A percentile compares a stretch with the other conserved stretches of the same genome.
Conservation (phyloP, 2,329 filamentous ascomycete species). For the Fusarium fracticaudum region DNA sequence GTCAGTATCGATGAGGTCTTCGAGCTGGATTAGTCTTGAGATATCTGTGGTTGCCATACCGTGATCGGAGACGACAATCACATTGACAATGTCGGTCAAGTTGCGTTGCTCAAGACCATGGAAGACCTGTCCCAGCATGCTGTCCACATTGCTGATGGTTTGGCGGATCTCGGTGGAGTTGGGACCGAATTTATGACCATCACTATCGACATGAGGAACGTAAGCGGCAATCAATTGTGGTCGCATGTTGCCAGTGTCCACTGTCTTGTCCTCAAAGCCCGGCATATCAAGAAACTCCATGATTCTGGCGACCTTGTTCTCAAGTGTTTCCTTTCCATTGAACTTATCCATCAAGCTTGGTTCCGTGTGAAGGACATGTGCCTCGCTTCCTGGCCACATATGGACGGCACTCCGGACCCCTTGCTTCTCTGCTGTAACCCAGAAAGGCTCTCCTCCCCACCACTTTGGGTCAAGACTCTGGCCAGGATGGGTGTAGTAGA, state of each 20-base stretch:
- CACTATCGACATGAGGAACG: constrained; percentile 88
- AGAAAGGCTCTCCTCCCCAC: constrained; percentile 95
- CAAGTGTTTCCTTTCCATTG: constrained; percentile 78
- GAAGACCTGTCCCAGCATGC: constrained; percentile 82
- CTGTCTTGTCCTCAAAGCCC: constrained; percentile 69
- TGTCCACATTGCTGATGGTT: constrained; percentile 83
- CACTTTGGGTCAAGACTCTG: constrained; percentile 86
- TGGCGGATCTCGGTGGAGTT: constrained; percentile 90
- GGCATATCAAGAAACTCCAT: constrained; percentile 87
- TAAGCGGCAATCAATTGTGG: constrained; percentile 95
- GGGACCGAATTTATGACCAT: constrained; percentile 89
- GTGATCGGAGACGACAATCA: constrained; percentile 96
- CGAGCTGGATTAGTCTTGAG: constrained; percentile 83
- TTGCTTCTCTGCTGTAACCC: constrained; percentile 89
- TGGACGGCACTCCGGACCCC: constrained; percentile 85
- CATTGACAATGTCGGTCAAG: constrained; percentile 87
- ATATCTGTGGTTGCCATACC: constrained; percentile 96
- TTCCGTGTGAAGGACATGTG: constrained; percentile 78
- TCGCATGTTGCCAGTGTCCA: constrained; percentile 64
- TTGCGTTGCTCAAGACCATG: constrained; percentile 81
- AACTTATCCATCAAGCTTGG: constrained; percentile 86
- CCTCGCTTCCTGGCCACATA: constrained; percentile 99
- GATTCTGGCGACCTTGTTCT: constrained; percentile 80
- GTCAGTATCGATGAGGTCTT: constrained; percentile 82
- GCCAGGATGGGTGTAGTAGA: constrained; percentile 83